phyloP scores from a whole-genome alignment of 179 eudicot genomes.

The Vitellaria paradoxa region DNA sequence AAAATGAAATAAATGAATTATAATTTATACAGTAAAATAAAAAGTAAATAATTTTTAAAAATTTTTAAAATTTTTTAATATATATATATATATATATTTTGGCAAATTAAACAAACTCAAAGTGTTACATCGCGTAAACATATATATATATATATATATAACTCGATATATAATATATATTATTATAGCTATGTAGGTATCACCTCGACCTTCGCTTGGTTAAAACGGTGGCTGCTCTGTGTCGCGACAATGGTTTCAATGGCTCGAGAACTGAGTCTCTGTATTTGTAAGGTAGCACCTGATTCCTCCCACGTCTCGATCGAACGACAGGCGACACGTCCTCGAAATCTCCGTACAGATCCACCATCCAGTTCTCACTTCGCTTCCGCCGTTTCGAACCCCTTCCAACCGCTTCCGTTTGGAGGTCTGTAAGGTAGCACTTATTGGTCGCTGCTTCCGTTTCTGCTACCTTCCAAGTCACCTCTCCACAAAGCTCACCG shows the following conservation, averaged over 20 bases:
- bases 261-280: constrained; percentile 33
- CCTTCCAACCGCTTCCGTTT: not conserved
- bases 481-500: not conserved
- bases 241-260: constrained; percentile 3
- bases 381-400: not conserved
- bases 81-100: too few relatives aligned
- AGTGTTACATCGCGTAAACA: too few relatives aligned
- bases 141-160: too few relatives aligned
- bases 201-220: constrained; percentile 2
- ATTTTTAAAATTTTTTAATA: too few relatives aligned
- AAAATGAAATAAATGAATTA: too few relatives aligned
- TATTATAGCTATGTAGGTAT: too few relatives aligned
- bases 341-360: constrained; percentile 14
- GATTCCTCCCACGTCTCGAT: constrained; percentile 29
- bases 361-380: not conserved
- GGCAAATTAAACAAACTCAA: too few relatives aligned
- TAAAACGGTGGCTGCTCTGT: not conserved
- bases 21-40: too few relatives aligned
- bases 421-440: not conserved
- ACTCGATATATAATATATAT: too few relatives aligned
- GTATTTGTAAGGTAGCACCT: constrained; percentile 25
- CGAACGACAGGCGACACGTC: constrained; percentile 23
- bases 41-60: too few relatives aligned
- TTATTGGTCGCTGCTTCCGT: not conserved
- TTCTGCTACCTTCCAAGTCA: too few relatives aligned